Evolutionary conservation across 2,329 filamentous ascomycete species (phyloP).

Genomic region (Emmonsiellopsis sp.): DNA sequence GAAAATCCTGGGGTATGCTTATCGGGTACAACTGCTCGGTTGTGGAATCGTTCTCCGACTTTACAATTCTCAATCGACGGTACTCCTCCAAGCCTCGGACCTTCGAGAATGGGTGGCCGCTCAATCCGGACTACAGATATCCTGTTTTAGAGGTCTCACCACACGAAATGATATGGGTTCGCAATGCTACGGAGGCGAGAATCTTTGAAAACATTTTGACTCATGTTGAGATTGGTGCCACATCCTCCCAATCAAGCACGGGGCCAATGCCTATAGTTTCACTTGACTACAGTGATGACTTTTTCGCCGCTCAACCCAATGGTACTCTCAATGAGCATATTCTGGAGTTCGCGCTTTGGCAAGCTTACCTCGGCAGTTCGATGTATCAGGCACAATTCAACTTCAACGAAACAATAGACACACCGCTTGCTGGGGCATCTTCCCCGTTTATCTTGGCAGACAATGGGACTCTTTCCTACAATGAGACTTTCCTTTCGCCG

Average conservation of each 20-base stretch:
- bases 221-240: background rate
- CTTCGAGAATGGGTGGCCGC: too few relatives aligned
- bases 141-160: too few relatives aligned
- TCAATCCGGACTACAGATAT: background rate
- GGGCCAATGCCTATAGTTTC: background rate
- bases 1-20: constrained; percentile 5
- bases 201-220: too few relatives aligned
- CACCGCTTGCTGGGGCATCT: background rate
- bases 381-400: background rate
- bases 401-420: background rate
- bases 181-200: too few relatives aligned
- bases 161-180: too few relatives aligned
- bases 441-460: background rate
- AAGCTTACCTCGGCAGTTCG: background rate
- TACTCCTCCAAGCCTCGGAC: background rate
- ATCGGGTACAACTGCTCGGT: constrained; percentile 7
- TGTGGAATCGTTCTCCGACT: constrained; percentile 3
- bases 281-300: background rate
- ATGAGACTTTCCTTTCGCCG: background rate
- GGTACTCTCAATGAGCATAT: background rate
- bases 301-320: background rate
- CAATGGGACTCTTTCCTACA: background rate
- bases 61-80: constrained; percentile 1
- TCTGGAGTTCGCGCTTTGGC: background rate
- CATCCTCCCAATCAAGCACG: background rate